Conservation (phyloP, 495 filamentous ascomycete genomes). For the Cladorrhinum samala region DNA sequence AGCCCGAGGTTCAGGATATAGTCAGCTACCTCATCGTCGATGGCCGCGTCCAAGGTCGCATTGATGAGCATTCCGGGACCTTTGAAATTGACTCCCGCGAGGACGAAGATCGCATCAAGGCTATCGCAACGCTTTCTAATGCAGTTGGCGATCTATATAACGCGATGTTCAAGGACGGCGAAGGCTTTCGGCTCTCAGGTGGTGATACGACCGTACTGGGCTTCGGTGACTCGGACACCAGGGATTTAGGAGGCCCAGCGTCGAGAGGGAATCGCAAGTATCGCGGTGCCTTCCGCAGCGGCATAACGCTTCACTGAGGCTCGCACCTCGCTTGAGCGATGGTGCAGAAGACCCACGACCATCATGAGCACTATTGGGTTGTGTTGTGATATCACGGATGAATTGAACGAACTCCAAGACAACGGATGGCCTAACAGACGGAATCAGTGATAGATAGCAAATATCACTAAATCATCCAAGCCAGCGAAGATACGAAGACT, state of each 20-base stretch:
- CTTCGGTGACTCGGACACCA: too few species aligned
- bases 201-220: too few species aligned
- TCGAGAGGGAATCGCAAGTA: not conserved
- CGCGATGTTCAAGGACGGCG: slow-evolving; percentile 62
- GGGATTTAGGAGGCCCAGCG: not conserved
- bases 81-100: slow-evolving; percentile 70
- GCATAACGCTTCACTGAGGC: not conserved
- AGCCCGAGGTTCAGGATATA: slow-evolving; percentile 86
- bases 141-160: slow-evolving; percentile 60
- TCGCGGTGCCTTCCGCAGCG: not conserved
- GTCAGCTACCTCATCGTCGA: slow-evolving; percentile 88
- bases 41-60: slow-evolving; percentile 75
- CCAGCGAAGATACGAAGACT: too few species aligned
- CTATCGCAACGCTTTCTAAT: slow-evolving; percentile 66
- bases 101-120: slow-evolving; percentile 67
- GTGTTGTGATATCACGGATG: too few species aligned
- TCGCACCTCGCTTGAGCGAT: too few species aligned
- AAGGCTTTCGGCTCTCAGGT: slow-evolving; percentile 51
- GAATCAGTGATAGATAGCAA: too few species aligned
- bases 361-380: too few species aligned
- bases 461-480: too few species aligned
- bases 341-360: too few species aligned
- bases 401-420: too few species aligned
- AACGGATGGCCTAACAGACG: too few species aligned
- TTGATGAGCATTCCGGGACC: slow-evolving; percentile 79